Base-by-base conservation (phyloP, 495 filamentous ascomycete species). In the Entonaema liquescens region DNA sequence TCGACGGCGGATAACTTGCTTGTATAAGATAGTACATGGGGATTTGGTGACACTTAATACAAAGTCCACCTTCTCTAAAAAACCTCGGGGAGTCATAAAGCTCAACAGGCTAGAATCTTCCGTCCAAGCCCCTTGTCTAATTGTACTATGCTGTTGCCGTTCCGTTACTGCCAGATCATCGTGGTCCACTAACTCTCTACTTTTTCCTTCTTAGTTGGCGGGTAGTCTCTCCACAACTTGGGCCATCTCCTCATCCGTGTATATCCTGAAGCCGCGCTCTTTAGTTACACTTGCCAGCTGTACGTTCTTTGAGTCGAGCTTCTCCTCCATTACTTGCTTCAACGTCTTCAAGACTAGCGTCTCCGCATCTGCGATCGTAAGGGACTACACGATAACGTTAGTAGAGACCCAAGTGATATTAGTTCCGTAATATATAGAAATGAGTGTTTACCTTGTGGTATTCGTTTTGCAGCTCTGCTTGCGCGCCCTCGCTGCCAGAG, bases 251-350 rank as follows among this genome's bases (percentile, higher is more conserved):
- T 92, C 93, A 74, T 99, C 95, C 62, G 89, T 91, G 84, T 99
- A 98, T 86, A 99, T 98, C 79, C 91, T 90, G 86, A 99, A 98
- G 17, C 96, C 95, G 79, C 92, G 94, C 64, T 97, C 94, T 85
- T 95, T 97, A 65, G 95, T 99, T 60, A 98, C 96, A 76, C 94
- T 98, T 49, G 95, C 95, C 71, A 99, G 81, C 86, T 98, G 95
- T 72, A 99, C 96, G 77, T 98, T 99, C 87, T 98, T 98, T 44
- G 92, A 86, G 79, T 99, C 95, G 59, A 99, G 88, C 85, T 98
- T 99, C 89, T 99, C 95, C 83, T 99, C 95, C 95, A 99, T 99
- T 59, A 99, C 95, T 83, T 99, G 95, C 87, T 99, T 99, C 80
- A 99, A 81, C 38, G 95, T 99, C 89, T 98, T 98, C 72, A 99